These are phyloP conservation scores for Oryza meridionalis DNA, from an alignment of 176 grass and related monocot genomes.

Conservation along the genomic window DNA sequence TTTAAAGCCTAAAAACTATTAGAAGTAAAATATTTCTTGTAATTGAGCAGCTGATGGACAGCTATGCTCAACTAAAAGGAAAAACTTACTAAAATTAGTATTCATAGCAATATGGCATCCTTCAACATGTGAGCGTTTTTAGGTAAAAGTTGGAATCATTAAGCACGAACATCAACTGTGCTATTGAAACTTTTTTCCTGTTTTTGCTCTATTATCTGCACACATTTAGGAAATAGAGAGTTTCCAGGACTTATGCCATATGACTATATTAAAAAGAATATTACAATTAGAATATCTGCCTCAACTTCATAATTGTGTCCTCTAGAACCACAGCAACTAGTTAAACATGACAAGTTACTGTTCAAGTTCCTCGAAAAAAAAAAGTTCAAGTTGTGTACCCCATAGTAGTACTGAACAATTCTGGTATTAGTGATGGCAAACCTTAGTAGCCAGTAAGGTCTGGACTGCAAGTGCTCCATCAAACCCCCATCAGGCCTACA, in stretches of 20 bases:
- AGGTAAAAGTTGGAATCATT: background rate
- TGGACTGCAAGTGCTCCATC: slow-evolving; percentile 22
- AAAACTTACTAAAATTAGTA: slow-evolving; percentile 5
- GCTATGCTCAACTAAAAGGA: slow-evolving; percentile 5
- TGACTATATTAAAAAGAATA: background rate
- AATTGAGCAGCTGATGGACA: background rate
- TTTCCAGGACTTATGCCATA: background rate
- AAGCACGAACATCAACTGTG: slow-evolving; percentile 5
- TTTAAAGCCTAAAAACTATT: background rate
- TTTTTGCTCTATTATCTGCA: background rate
- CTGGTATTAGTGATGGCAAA: no score
- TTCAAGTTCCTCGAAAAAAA: background rate
- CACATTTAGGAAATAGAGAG: background rate
- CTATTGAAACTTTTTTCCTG: background rate
- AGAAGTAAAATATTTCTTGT: slow-evolving; percentile 4
- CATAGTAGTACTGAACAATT: background rate
- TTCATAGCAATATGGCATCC: background rate
- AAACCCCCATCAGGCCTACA: slow-evolving; percentile 60
- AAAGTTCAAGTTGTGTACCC: background rate
- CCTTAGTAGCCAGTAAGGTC: no score
- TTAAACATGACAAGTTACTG: background rate
- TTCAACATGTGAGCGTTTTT: background rate
- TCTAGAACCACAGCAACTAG: background rate
- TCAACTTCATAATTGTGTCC: background rate
- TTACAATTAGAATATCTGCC: background rate